Evolutionary conservation across 2,329 filamentous ascomycete genomes (phyloP).

Genomic region (Amauroascus verrucosus): DNA sequence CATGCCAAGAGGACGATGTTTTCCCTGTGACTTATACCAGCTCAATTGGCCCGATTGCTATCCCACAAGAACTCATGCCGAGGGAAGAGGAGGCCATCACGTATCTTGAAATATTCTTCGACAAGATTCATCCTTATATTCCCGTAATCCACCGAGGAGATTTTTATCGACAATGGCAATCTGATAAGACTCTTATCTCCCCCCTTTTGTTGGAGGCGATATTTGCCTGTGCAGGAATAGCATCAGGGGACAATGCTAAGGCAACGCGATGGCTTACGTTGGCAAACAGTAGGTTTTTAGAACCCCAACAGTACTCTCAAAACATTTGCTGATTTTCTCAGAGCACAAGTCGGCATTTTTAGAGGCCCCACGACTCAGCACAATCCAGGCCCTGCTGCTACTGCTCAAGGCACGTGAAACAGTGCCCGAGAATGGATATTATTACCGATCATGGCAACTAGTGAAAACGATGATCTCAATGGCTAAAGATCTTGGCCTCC

Average conservation of each 20-base stretch:
- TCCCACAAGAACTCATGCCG: constrained; percentile 89
- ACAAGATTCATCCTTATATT: constrained; percentile 82
- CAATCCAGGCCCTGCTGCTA: constrained; percentile 78
- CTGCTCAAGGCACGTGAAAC: constrained; percentile 84
- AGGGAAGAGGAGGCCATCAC: constrained; percentile 68
- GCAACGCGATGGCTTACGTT: constrained; percentile 89
- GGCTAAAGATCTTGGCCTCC: constrained; percentile 80
- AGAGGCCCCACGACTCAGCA: constrained; percentile 81
- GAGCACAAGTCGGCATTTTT: constrained; percentile 89
- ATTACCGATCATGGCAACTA: constrained; percentile 95
- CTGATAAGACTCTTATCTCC: constrained; percentile 71
- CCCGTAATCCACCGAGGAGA: constrained; percentile 73
- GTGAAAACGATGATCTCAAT: constrained; percentile 86
- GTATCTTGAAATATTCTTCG: constrained; percentile 86
- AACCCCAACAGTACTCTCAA: constrained; percentile 4
- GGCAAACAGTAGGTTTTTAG: constrained; percentile 35
- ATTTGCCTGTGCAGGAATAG: constrained; percentile 75
- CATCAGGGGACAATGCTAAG: constrained; percentile 41
- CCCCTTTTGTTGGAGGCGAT: constrained; percentile 81
- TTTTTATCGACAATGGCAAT: constrained; percentile 85
- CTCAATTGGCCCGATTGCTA: constrained; percentile 68
- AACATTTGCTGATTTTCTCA: constrained; percentile 32
- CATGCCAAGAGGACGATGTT: constrained; percentile 59
- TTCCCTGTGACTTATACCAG: constrained; percentile 59
- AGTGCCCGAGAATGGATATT: constrained; percentile 87